A percentile compares a stretch with the other conserved stretches of the same genome.
Conservation (phyloP, 2,329 filamentous ascomycete genomes). For the Cordyceps javanica region DNA sequence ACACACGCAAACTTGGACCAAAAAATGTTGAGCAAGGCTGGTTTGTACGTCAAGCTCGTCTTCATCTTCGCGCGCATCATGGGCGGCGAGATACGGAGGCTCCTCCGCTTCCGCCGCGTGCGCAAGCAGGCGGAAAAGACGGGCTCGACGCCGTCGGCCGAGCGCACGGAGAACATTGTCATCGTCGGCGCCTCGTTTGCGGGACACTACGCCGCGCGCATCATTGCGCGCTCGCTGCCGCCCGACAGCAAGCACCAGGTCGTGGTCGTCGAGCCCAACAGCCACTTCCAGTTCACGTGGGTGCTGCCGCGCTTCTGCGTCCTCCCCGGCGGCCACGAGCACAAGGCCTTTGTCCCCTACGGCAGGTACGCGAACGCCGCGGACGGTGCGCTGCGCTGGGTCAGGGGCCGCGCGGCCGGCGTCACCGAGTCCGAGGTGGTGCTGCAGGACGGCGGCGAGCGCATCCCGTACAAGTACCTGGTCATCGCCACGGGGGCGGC, state of each 20-base stretch:
- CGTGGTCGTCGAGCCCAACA: conserved; percentile 52
- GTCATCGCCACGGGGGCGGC: conserved; percentile 52
- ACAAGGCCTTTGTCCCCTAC: conserved; percentile 57
- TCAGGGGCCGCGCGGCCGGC: conserved; percentile 35
- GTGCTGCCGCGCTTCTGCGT: conserved; percentile 54
- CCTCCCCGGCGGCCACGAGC: conserved; percentile 41
- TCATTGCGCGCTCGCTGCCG: conserved; percentile 43
- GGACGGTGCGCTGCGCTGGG: conserved; percentile 30
- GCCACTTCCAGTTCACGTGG: conserved; percentile 57
- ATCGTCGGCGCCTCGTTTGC: conserved; percentile 54
- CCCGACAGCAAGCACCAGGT: conserved; percentile 41
- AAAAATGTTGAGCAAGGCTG: conserved; percentile 24
- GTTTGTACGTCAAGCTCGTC: conserved; percentile 25
- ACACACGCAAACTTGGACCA: no score
- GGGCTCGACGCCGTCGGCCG: conserved; percentile 14
- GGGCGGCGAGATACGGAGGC: conserved; percentile 18
- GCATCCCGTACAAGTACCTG: conserved; percentile 47
- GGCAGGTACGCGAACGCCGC: conserved; percentile 32
- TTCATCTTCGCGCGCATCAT: conserved; percentile 21
- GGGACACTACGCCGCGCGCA: conserved; percentile 42
- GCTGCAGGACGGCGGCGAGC: conserved; percentile 34
- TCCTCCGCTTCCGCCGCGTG: conserved; percentile 14
- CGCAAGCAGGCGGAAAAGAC: conserved; percentile 8
- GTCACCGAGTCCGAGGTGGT: conserved; percentile 33
- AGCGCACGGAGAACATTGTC: conserved; percentile 40